A percentile compares a stretch with the other conserved stretches of the same genome.
Conservation (phyloP, 164 flowering plant genomes). For the Amborella trichopoda region DNA sequence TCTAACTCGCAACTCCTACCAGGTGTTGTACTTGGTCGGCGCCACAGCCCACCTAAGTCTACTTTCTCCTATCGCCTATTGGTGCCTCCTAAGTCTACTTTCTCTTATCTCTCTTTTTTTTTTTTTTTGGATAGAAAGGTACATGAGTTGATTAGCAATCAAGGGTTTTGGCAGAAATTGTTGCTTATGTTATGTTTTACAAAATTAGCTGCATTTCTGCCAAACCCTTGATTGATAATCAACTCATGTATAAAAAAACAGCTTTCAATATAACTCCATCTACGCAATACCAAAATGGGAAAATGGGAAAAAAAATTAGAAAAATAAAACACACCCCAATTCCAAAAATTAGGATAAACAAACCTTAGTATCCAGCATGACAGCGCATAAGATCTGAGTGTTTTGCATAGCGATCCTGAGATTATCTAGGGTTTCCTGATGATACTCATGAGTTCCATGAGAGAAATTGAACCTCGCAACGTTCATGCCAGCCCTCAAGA, state of each 20-base stretch:
- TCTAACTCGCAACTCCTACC: too few relatives aligned
- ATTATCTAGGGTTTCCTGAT: constrained; percentile 66
- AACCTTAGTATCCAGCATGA: constrained; percentile 89
- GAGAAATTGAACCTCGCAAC: constrained; percentile 84
- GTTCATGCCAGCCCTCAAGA: constrained; percentile 68
- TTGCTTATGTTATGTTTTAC: not conserved
- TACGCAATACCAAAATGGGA: too few relatives aligned
- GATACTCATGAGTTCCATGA: constrained; percentile 73
- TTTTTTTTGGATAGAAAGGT: not conserved
- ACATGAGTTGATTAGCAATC: not conserved
- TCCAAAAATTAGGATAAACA: not conserved
- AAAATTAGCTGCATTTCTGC: not conserved
- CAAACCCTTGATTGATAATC: not conserved
- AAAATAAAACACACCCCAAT: not conserved
- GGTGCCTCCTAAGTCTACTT: too few relatives aligned
- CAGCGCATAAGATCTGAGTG: constrained; percentile 61
- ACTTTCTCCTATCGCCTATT: too few relatives aligned
- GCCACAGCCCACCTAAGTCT: too few relatives aligned
- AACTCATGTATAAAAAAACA: not conserved
- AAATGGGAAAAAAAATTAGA: too few relatives aligned
- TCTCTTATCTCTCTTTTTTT: too few relatives aligned
- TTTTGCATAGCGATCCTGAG: constrained; percentile 59
- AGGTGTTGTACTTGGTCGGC: too few relatives aligned
- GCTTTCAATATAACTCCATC: not conserved
- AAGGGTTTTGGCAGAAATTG: not conserved